Percentiles rank a stretch among this genome's conserved stretches.
Evolutionary conservation across 148 eudicot genomes (phyloP).

Genomic region (Chenopodium berlandieri): DNA sequence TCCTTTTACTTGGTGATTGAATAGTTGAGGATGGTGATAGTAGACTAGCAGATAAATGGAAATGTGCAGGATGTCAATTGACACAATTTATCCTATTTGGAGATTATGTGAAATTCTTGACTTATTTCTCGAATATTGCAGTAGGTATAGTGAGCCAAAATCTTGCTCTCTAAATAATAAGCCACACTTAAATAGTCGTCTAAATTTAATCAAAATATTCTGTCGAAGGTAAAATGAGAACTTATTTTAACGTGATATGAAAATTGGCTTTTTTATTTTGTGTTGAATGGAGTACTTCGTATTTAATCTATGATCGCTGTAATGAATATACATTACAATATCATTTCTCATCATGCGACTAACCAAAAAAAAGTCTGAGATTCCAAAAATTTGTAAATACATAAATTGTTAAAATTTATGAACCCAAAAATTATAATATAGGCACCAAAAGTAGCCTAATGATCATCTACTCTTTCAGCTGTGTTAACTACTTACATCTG

Average conservation of each 20-base stretch:
- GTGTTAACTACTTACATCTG: slow-evolving; percentile 29
- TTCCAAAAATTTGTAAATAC: background rate
- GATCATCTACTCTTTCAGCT: background rate
- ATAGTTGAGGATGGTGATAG: no score
- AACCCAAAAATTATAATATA: background rate
- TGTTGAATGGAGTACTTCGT: no score
- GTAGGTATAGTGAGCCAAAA: background rate
- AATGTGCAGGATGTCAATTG: no score
- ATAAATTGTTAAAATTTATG: background rate
- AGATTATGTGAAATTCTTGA: no score
- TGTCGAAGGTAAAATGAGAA: no score
- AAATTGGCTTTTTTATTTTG: no score
- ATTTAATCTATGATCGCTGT: background rate
- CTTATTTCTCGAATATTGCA: background rate
- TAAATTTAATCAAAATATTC: no score
- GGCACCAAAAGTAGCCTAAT: background rate
- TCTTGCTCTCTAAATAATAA: background rate
- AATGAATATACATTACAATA: background rate
- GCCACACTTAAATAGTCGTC: background rate
- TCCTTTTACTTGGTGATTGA: background rate
- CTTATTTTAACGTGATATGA: no score
- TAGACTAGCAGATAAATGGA: no score
- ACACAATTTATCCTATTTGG: background rate
- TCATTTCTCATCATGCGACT: background rate
- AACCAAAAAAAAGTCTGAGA: background rate